These are phyloP conservation scores for Paramyrothecium sp. DNA, from an alignment of 2,329 filamentous ascomycete species.

Conservation along the genomic window DNA sequence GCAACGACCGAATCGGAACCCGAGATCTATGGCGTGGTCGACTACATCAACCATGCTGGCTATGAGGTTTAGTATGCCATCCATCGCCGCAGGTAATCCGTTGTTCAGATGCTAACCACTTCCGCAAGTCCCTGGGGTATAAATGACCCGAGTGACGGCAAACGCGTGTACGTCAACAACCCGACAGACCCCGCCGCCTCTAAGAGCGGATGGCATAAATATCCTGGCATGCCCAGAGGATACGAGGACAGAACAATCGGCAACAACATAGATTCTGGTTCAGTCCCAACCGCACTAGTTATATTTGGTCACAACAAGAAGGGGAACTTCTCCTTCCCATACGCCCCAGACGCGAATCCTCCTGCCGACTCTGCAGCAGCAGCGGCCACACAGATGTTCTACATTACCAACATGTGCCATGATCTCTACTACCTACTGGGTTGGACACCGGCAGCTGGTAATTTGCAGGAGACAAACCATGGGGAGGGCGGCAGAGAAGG, in stretches of 20 bases:
- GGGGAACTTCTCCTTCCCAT: constrained; percentile 12
- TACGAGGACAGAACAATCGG: neutral
- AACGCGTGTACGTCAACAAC: neutral
- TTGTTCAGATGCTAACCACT: neutral
- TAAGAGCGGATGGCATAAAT: neutral
- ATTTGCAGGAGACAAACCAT: constrained; percentile 53
- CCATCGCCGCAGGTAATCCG: neutral
- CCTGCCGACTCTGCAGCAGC: constrained; percentile 11
- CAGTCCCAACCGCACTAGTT: neutral
- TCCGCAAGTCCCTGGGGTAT: neutral
- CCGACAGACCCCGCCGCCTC: neutral
- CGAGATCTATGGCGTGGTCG: constrained; percentile 50
- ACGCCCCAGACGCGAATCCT: neutral
- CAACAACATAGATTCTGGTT: neutral
- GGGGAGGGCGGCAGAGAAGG: constrained; percentile 43
- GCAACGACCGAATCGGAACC: constrained; percentile 35
- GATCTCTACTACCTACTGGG: constrained; percentile 52
- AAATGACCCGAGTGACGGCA: neutral
- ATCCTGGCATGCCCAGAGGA: neutral
- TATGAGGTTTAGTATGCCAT: constrained; percentile 45
- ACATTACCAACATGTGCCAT: constrained; percentile 53
- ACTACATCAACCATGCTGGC: constrained; percentile 44
- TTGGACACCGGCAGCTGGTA: constrained; percentile 51
- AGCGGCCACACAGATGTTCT: constrained; percentile 53
- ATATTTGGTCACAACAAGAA: constrained; percentile 42